phyloP scores from a whole-genome alignment of 1,284 basidiomycete genomes.

The Trametes pubescens region DNA sequence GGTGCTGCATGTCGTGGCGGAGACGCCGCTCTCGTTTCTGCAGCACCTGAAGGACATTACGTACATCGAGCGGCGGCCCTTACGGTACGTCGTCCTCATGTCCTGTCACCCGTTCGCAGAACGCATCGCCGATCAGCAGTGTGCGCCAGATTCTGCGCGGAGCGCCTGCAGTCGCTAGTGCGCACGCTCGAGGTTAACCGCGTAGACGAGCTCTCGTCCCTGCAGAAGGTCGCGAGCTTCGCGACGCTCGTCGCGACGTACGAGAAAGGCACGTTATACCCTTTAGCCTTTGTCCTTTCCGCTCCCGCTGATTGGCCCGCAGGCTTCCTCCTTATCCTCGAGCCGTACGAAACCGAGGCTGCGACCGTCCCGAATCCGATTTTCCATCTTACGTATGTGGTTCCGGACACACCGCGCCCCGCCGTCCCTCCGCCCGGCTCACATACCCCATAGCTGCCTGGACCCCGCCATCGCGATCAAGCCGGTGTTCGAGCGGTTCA shows the following conservation, averaged over 20 bases:
- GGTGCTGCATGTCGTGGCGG: conserved; percentile 98
- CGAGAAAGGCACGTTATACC: conserved; percentile 79
- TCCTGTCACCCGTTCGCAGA: background rate
- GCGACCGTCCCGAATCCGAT: conserved; percentile 99
- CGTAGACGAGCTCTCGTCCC: conserved; percentile 89
- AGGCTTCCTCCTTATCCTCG: conserved; percentile 97
- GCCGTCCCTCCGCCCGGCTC: conserved; percentile 1
- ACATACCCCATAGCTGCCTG: conserved; percentile 73
- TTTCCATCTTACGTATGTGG: conserved; percentile 93
- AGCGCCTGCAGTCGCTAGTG: conserved; percentile 93
- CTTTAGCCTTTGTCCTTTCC: conserved; percentile 5
- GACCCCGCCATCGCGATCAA: conserved; percentile 98
- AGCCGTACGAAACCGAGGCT: conserved; percentile 99
- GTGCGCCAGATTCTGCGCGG: conserved; percentile 87
- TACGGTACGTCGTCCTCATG: conserved; percentile 64
- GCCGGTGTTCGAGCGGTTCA: conserved; percentile 98
- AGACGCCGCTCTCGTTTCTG: conserved; percentile 97
- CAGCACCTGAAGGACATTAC: conserved; percentile 99
- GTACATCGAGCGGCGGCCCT: conserved; percentile 96
- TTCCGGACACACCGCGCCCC: conserved; percentile 5
- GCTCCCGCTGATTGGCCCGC: conserved; percentile 17
- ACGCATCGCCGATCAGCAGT: conserved; percentile 20
- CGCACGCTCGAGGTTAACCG: conserved; percentile 92
- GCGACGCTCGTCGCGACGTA: conserved; percentile 98
- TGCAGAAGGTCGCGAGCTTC: conserved; percentile 97